Evolutionary conservation across 495 filamentous ascomycete species (phyloP).

Genomic region (Lindgomyces ingoldianus): DNA sequence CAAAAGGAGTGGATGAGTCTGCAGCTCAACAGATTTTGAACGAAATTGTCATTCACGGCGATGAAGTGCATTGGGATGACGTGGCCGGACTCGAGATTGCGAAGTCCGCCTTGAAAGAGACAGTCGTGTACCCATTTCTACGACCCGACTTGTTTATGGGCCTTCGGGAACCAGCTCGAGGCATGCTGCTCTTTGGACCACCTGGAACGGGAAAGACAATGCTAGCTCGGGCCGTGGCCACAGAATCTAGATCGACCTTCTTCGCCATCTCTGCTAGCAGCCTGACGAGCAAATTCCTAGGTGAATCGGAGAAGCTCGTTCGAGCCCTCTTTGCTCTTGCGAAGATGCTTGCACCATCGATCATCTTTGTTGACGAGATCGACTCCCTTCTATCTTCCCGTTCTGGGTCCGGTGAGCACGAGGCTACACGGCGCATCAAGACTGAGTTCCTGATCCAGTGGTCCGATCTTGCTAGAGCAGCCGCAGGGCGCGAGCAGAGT

Average conservation of each 20-base stretch:
- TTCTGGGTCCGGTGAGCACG: conserved; percentile 81
- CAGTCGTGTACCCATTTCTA: conserved; percentile 95
- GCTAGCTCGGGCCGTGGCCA: conserved; percentile 92
- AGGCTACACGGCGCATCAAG: conserved; percentile 91
- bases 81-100: conserved; percentile 88
- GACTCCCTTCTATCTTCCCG: conserved; percentile 89
- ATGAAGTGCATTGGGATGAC: conserved; percentile 94
- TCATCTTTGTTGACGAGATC: conserved; percentile 99
- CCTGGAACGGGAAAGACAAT: conserved; percentile 98
- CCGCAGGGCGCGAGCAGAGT: conserved; percentile 77
- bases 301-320: conserved; percentile 95
- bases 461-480: conserved; percentile 89
- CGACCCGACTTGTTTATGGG: conserved; percentile 96
- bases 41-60: conserved; percentile 92
- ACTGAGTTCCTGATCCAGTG: conserved; percentile 98
- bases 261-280: conserved; percentile 95
- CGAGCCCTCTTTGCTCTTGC: conserved; percentile 88
- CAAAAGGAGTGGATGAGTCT: conserved; percentile 73
- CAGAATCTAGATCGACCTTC: conserved; percentile 92
- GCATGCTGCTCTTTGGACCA: conserved; percentile 95
- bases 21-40: conserved; percentile 91
- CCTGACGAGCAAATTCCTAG: conserved; percentile 93
- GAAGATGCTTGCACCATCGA: conserved; percentile 86
- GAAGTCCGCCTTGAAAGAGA: conserved; percentile 91
- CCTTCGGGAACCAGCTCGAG: conserved; percentile 87